These are phyloP conservation scores for Athelia sp. DNA, from an alignment of 1,284 basidiomycete species.

Conservation along the genomic window DNA sequence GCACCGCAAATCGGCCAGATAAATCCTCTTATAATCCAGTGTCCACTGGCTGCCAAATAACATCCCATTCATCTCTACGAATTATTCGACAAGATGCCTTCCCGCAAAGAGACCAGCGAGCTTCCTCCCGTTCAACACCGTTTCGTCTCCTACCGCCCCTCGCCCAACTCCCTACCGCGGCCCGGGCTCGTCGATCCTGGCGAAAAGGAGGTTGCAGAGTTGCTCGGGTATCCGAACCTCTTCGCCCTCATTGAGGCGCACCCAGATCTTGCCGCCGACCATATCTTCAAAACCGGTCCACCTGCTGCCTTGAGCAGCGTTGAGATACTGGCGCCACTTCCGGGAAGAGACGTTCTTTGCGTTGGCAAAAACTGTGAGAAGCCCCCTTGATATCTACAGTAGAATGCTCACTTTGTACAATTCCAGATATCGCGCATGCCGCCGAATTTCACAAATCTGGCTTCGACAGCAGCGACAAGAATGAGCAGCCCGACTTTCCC, in stretches of 20 bases:
- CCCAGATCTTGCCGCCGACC: neutral
- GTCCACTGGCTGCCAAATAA: too few relatives aligned
- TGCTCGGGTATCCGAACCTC: neutral
- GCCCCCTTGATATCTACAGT: neutral
- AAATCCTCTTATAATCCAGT: too few relatives aligned
- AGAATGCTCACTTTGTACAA: neutral
- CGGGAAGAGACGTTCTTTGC: neutral
- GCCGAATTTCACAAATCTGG: conserved; percentile 9
- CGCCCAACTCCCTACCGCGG: neutral
- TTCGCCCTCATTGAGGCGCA: neutral
- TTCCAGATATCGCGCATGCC: neutral
- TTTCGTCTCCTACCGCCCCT: neutral
- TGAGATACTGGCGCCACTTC: neutral
- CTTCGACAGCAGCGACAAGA: conserved; percentile 20
- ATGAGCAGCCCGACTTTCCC: conserved; percentile 19
- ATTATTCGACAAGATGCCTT: neutral
- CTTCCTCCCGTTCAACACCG: neutral
- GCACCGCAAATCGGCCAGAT: too few relatives aligned
- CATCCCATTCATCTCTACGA: too few relatives aligned
- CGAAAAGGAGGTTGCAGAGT: neutral
- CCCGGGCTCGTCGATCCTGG: neutral
- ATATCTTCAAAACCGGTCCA: neutral
- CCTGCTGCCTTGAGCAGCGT: neutral
- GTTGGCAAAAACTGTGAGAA: neutral
- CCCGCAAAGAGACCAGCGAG: neutral